Conservation (phyloP, 331 rosid genomes). For the Cydonia oblonga region DNA sequence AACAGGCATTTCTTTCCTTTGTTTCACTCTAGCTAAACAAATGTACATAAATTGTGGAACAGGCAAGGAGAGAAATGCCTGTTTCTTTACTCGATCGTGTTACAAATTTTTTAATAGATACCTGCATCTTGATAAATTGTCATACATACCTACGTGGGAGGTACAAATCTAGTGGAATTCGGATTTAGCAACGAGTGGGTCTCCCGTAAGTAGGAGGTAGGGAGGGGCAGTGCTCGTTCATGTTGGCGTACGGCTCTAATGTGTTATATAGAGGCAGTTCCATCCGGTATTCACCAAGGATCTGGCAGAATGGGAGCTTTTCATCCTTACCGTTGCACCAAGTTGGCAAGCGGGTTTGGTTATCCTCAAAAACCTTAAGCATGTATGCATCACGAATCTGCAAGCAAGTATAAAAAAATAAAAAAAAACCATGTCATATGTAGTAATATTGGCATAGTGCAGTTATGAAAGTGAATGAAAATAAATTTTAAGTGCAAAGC, state of each 20-base stretch:
- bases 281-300: constrained; percentile 83
- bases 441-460: background rate
- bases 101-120: background rate
- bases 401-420: too few relatives aligned
- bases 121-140: background rate
- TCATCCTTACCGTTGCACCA: constrained; percentile 66
- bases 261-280: constrained; percentile 78
- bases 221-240: constrained; percentile 88
- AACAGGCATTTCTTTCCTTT: too few relatives aligned
- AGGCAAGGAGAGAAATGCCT: background rate
- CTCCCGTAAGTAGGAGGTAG: constrained; percentile 66
- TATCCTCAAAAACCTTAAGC: constrained; percentile 67
- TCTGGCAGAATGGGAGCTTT: constrained; percentile 71
- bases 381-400: constrained; percentile 88
- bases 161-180: background rate
- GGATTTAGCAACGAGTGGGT: constrained; percentile 37
- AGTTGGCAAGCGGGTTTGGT: constrained; percentile 62
- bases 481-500: background rate
- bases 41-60: too few relatives aligned
- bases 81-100: too few relatives aligned
- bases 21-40: too few relatives aligned
- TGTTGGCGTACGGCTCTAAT: constrained; percentile 55
- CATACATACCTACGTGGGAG: background rate
- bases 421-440: constrained; percentile 1
- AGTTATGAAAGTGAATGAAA: background rate